Percentiles rank a stretch among this genome's conserved stretches.
Evolutionary conservation across 1,139 yeast genomes (phyloP).

Genomic region (Entelexis sorbosivorans): DNA sequence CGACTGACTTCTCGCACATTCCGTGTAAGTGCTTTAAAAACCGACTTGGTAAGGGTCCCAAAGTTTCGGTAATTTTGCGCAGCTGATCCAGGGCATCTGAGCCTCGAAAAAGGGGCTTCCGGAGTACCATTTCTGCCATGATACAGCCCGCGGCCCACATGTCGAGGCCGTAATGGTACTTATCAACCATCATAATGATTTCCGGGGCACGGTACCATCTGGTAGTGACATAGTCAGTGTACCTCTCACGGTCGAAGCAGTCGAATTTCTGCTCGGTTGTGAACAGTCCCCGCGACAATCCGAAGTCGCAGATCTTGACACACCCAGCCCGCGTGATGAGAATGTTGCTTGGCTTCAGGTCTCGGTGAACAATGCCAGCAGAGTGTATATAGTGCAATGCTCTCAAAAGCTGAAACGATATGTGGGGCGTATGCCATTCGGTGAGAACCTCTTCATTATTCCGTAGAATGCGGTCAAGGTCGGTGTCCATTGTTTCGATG

Average conservation of each 20-base stretch:
- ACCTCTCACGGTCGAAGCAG: constrained; percentile 39
- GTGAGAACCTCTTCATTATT: constrained; percentile 59
- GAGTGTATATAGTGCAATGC: constrained; percentile 77
- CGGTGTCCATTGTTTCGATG: constrained; percentile 71
- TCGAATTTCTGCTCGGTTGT: constrained; percentile 2
- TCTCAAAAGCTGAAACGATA: constrained; percentile 66
- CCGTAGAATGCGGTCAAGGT: constrained; percentile 65
- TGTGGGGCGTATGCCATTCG: constrained; percentile 70
- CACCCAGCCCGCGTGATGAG: constrained; percentile 61
- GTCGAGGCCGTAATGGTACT: constrained; percentile 61
- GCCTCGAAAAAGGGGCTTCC: constrained; percentile 76
- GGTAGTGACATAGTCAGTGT: constrained; percentile 86
- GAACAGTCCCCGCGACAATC: constrained; percentile 59
- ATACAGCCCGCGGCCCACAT: constrained; percentile 95
- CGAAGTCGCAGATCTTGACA: constrained; percentile 77
- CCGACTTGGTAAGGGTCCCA: constrained; percentile 73
- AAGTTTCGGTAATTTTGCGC: constrained; percentile 59
- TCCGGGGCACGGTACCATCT: constrained; percentile 96
- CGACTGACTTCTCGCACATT: background rate
- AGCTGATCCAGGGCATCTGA: constrained; percentile 75
- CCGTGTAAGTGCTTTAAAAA: constrained; percentile 30
- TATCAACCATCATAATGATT: constrained; percentile 45
- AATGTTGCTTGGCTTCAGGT: constrained; percentile 75
- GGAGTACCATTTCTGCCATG: constrained; percentile 72
- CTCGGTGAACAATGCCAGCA: constrained; percentile 70